Evolutionary conservation across 1,284 basidiomycete species (phyloP), one percentile per base, ranked within the genome.

Genomic region (Microbotryum violaceum): DNA sequence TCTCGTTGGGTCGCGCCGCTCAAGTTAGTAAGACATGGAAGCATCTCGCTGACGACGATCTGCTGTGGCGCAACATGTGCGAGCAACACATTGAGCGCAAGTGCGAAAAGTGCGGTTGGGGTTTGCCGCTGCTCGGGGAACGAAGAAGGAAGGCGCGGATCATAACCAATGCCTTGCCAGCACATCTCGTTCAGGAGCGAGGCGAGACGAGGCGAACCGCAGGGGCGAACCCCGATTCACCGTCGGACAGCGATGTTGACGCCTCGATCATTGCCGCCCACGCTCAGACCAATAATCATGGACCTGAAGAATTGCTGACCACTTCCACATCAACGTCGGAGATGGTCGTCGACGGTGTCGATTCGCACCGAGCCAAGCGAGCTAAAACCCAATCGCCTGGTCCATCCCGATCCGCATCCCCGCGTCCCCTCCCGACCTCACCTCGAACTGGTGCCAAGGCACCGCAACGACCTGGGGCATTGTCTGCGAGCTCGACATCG

Each of bases 21-120:
- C 94, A 98, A 75, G 94, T 99, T 52, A 87, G 85, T 62, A 83
- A 82, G 60, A 82, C 81, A 2, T 99, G 94, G 94, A 88, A 85
- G 72, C 78, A 78, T 45, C 83, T 98, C 2, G 94, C 94, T 1
- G 94, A 98, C 76, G 94, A 98, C 74, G 91, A 99, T 71, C 80
- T 94, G 49, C 82, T 99, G 56, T 99, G 94, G 94, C 82, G 88
- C 49, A 86, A 87, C 45, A 98, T 99, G 77, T 98, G 96, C 75
- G 91, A 97, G 73, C 94, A 99, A 75, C 94, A 99, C 70, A 98
- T 99, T 61, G 96, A 96, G 54, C 86, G 93, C 73, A 96, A 94
- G 74, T 99, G 94, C 72, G 84, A 85, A 70, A 97, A 97, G 76
- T 98, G 94, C 71, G 94, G 94, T 7, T 98, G 96, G 94, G 93